Base-by-base conservation (phyloP, 2,329 filamentous ascomycete genomes). In the Coccinonectria pachysandricola region DNA sequence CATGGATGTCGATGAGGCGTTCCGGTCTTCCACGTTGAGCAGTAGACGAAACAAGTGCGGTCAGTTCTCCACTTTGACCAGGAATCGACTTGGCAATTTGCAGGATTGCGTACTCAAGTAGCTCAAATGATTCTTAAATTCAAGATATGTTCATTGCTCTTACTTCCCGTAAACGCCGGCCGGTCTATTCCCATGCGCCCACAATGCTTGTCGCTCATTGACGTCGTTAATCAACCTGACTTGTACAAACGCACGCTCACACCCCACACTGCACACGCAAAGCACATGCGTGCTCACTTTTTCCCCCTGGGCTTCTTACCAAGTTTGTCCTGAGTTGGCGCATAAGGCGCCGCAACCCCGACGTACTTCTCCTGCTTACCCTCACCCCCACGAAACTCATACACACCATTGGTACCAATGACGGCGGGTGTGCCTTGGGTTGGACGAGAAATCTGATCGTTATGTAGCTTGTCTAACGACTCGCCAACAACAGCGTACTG, bases 401-500 rank as follows among this genome's bases (percentile, higher is more conserved):
- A 74, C 12, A 55, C 50, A 9, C 71, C 70, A 12, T 56, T 57
- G 6, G 57, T 30, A 5, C 51, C 53, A 13, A 60, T 37, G 6
- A 45, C 46, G 11, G 64, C 65, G 1, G 73, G 74, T 9, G 50
- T 51, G 2, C 73, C 73, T 20, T 67, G 62, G 7, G 56, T 59
- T 2, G 85, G 86, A 28, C 71, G 68, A 24, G 62, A 57, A 27
- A 76, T 59, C 56, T 95, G 86, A 47, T 93, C 82, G 26, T 75
- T 70, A 51, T 95, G 87, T 37, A 95, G 63, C 50, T 76, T 81
- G 53, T 95, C 85, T 18, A 95, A 64, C 2, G 83, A 74, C 12
- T 56, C 50, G 24, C 85, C 87, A 3, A 91, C 75, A n/a, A 95
- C 68, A 42, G 84, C 83, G 53, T 96, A 96, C 49, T 94, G 87